Evolutionary conservation across 129 eudicot species (phyloP), one percentile per base, ranked within the genome.

Genomic region (Centella asiatica): DNA sequence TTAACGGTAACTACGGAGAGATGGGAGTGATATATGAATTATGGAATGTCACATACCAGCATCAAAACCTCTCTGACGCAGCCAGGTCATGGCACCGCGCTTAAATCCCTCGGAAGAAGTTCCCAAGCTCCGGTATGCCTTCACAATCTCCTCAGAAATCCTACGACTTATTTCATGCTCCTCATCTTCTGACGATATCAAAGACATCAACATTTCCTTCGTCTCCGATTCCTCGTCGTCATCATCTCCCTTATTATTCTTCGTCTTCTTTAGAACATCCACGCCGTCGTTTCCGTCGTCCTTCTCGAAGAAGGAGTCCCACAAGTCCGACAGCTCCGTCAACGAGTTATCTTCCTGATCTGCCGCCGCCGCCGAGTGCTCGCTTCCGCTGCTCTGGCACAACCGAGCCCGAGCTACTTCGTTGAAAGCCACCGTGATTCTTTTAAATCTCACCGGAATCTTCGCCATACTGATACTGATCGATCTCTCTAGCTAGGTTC

Each of bases 371-470:
- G 49, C 69, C 15, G 78, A 73, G 71, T 78, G 79, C 51, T 78
- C 83, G 19, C 83, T 78, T 51, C 83, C 83, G 31, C 76, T 73
- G 64, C 83, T 72, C 57, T 73, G 57, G 31, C 83, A 78, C 17
- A 78, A 23, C 62, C 83, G 59, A 22, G 78, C 83, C 56, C 83
- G 67, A 52, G 83, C 83, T 22, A 69, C 72, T 28, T 78, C 83
- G 44, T 78, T 79, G 22, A 78, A 78, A 5, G 78, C 76, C 50
- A 72, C 72, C 19, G 72, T 68, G 5, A 69, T 63, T 60, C 78
- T 65, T 56, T 72, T 77, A 31, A 77, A 77, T 47, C 82, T 68
- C 82, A 28, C 24, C 49, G 75, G 75, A 48, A 63, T 68, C 12
- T 33, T 55, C 0, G 69, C 69, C 73, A 68, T 77, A 46, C 19